These are phyloP conservation scores for Niveomyces coronatus DNA, from an alignment of 2,329 filamentous ascomycete species.

Conservation along the genomic window DNA sequence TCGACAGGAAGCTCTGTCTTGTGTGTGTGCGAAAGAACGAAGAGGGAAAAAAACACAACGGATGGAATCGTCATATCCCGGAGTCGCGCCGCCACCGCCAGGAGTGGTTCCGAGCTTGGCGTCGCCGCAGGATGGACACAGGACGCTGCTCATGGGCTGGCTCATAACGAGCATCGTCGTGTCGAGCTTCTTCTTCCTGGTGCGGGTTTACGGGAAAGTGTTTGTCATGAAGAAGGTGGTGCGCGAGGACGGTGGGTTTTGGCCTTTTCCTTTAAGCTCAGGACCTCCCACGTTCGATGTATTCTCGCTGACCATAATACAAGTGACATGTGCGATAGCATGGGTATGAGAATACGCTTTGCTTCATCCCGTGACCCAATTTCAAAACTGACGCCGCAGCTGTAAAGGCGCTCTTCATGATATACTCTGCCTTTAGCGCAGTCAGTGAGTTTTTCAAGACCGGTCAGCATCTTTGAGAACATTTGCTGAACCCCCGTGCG, in stretches of 20 bases:
- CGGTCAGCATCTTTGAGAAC: too few species aligned
- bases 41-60: background rate
- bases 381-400: too few species aligned
- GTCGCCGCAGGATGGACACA: conserved; percentile 11
- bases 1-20: background rate
- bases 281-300: background rate
- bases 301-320: conserved; percentile 1
- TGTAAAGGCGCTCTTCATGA: conserved; percentile 1
- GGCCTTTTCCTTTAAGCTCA: background rate
- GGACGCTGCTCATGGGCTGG: conserved; percentile 8
- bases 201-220: conserved; percentile 14
- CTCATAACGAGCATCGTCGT: conserved; percentile 1
- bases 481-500: background rate
- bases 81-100: conserved; percentile 15
- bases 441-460: background rate
- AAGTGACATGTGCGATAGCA: conserved; percentile 12
- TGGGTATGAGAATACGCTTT: conserved; percentile 7
- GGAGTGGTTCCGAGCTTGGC: conserved; percentile 15
- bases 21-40: too few species aligned
- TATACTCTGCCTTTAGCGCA: conserved; percentile 11
- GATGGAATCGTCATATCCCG: conserved; percentile 7
- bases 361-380: background rate
- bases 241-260: conserved; percentile 5
- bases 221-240: conserved; percentile 1
- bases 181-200: conserved; percentile 6